Conservation (phyloP, 768 basidiomycete genomes). For the Hysterangium stoloniferum region DNA sequence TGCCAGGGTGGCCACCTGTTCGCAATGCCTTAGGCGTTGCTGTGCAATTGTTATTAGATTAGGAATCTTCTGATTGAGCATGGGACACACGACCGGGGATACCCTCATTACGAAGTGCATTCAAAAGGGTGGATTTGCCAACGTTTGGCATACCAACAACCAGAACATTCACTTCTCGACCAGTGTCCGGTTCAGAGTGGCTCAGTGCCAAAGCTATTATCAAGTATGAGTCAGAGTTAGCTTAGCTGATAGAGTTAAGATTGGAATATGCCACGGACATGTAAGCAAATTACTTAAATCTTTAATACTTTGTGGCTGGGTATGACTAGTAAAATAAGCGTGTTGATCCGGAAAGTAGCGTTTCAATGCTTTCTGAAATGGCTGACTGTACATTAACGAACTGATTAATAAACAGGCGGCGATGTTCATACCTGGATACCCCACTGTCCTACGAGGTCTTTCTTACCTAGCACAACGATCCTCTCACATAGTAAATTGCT, state of each 20-base stretch:
- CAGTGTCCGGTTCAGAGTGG: conserved; percentile 47
- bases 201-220: conserved; percentile 5
- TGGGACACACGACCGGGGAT: conserved; percentile 70
- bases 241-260: not conserved
- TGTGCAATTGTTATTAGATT: conserved; percentile 21
- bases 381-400: conserved; percentile 38
- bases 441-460: conserved; percentile 84
- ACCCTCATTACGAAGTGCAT: conserved; percentile 80
- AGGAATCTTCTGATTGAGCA: not conserved
- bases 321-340: conserved; percentile 21
- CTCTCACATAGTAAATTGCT: conserved; percentile 53
- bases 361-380: conserved; percentile 66
- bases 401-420: not conserved
- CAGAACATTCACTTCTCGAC: conserved; percentile 76
- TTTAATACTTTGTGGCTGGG: conserved; percentile 1
- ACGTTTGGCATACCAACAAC: conserved; percentile 99
- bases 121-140: conserved; percentile 91
- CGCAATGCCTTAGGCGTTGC: conserved; percentile 82
- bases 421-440: conserved; percentile 64
- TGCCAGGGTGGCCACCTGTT: conserved; percentile 83
- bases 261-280: conserved; percentile 7
- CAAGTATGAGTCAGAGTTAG: too few species aligned
- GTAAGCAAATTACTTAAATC: conserved; percentile 5
- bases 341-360: conserved; percentile 63
- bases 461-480: conserved; percentile 87